These are phyloP conservation scores for Sanghuangporus sanghuang DNA, from an alignment of 1,284 basidiomycete genomes.

Conservation along the genomic window DNA sequence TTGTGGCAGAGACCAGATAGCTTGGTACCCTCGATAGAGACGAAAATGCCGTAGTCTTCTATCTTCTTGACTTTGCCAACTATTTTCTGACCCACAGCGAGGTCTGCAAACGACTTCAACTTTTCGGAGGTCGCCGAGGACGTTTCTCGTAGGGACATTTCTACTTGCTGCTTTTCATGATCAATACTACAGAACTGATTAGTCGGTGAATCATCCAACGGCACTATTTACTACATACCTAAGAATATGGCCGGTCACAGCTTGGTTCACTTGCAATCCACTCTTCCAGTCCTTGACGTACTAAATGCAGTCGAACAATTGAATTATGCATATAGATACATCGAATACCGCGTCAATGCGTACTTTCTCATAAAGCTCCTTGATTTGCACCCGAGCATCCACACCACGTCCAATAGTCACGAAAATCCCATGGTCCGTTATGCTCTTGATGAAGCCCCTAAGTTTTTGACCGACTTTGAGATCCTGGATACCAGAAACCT, in stretches of 20 bases:
- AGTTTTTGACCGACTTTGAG: slow-evolving; percentile 71
- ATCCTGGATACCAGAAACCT: slow-evolving; percentile 60
- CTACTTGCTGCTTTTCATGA: slow-evolving; percentile 67
- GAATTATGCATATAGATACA: not conserved
- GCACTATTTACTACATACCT: slow-evolving; percentile 39
- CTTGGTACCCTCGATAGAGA: slow-evolving; percentile 80
- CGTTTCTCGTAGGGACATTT: slow-evolving; percentile 78
- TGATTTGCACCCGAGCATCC: slow-evolving; percentile 91
- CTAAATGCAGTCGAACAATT: slow-evolving; percentile 32
- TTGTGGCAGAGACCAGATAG: slow-evolving; percentile 93
- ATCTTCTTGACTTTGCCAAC: slow-evolving; percentile 72
- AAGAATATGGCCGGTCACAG: slow-evolving; percentile 83
- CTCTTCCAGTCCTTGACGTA: slow-evolving; percentile 95
- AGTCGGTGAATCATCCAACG: slow-evolving; percentile 17
- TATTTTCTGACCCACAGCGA: slow-evolving; percentile 72
- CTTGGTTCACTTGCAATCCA: slow-evolving; percentile 74
- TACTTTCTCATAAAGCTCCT: slow-evolving; percentile 88
- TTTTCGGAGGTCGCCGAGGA: slow-evolving; percentile 40
- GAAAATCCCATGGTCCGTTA: slow-evolving; percentile 88
- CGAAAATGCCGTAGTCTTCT: slow-evolving; percentile 89
- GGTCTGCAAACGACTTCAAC: slow-evolving; percentile 48
- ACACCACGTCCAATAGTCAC: slow-evolving; percentile 79
- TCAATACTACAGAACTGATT: slow-evolving; percentile 51
- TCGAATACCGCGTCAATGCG: slow-evolving; percentile 20
- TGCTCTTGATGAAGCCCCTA: slow-evolving; percentile 86